These are phyloP conservation scores for Gastrolobium bilobum DNA, from an alignment of 306 rosid genomes.

Conservation along the genomic window DNA sequence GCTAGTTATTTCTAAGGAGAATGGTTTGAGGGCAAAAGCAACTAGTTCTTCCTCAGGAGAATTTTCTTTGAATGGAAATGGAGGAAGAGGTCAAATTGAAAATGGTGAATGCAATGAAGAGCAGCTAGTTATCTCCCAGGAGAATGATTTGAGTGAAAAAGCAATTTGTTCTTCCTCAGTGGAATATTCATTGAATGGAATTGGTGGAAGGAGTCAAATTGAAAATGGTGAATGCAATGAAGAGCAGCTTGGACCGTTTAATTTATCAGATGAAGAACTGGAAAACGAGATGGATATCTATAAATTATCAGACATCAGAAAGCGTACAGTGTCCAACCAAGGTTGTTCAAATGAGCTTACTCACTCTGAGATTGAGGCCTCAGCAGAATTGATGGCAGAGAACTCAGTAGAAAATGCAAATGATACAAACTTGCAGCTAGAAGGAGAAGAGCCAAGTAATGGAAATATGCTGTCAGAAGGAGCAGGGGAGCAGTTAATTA, in stretches of 20 bases:
- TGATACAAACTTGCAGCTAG: conserved; percentile 44
- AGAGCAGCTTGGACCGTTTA: conserved; percentile 40
- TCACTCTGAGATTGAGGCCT: conserved; percentile 51
- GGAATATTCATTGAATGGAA: conserved; percentile 33
- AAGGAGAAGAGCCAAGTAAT: conserved; percentile 45
- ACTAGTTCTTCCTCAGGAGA: conserved; percentile 37
- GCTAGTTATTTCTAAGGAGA: conserved; percentile 24
- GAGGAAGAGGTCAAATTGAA: not conserved
- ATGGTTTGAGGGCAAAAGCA: conserved; percentile 21
- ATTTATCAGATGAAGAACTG: conserved; percentile 53
- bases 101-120: conserved; percentile 22
- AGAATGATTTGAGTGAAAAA: conserved; percentile 13
- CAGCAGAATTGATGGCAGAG: conserved; percentile 46
- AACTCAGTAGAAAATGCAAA: conserved; percentile 47
- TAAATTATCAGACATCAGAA: conserved; percentile 44
- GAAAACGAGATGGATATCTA: conserved; percentile 43
- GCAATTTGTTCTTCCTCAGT: conserved; percentile 20
- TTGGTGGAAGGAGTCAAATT: conserved; percentile 19
- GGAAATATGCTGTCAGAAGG: conserved; percentile 44
- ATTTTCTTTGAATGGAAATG: conserved; percentile 20
- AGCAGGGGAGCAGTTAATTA: conserved; percentile 36
- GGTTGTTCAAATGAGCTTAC: conserved; percentile 53
- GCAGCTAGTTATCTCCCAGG: conserved; percentile 5
- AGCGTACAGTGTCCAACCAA: conserved; percentile 50
- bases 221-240: conserved; percentile 36